Conservation (phyloP, 495 filamentous ascomycete species). For the Glarea lozoyensis region DNA sequence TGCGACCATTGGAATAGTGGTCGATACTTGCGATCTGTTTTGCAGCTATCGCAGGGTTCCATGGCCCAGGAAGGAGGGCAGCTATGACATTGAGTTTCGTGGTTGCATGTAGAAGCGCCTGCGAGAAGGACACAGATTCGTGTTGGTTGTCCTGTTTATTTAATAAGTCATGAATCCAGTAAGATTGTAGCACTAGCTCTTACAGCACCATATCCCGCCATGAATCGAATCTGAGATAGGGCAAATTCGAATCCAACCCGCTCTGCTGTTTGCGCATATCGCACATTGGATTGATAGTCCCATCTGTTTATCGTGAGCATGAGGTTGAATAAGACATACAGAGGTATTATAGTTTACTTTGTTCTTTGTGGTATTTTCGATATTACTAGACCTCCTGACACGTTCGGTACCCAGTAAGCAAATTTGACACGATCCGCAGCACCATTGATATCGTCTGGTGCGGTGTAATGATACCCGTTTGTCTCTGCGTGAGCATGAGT, state of each 20-base stretch:
- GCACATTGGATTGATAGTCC: slow-evolving; percentile 34
- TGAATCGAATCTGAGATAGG: slow-evolving; percentile 39
- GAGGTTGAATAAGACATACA: neutral
- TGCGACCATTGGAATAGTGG: slow-evolving; percentile 34
- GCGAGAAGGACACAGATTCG: slow-evolving; percentile 40
- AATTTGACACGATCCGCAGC: slow-evolving; percentile 15
- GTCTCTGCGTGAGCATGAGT: too few species aligned
- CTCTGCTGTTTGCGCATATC: slow-evolving; percentile 36
- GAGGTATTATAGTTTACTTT: neutral
- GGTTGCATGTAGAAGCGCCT: slow-evolving; percentile 35
- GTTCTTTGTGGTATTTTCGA: slow-evolving; percentile 39
- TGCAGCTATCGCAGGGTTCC: slow-evolving; percentile 39
- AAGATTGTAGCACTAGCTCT: neutral
- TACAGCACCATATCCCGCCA: slow-evolving; percentile 38
- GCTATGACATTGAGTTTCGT: slow-evolving; percentile 36
- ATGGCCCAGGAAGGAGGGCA: slow-evolving; percentile 39
- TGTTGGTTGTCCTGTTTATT: slow-evolving; percentile 28
- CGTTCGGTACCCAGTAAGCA: slow-evolving; percentile 41
- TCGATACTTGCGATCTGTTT: slow-evolving; percentile 43
- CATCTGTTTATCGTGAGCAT: slow-evolving; percentile 17
- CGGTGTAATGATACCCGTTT: slow-evolving; percentile 11
- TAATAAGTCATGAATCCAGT: slow-evolving; percentile 3
- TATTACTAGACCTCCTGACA: slow-evolving; percentile 38
- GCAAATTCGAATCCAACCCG: slow-evolving; percentile 37
- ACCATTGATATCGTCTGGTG: slow-evolving; percentile 12